Percentiles rank a stretch among this genome's conserved stretches.
Evolutionary conservation across 768 basidiomycete species (phyloP).

Genomic region (Nidularia pulvinata): DNA sequence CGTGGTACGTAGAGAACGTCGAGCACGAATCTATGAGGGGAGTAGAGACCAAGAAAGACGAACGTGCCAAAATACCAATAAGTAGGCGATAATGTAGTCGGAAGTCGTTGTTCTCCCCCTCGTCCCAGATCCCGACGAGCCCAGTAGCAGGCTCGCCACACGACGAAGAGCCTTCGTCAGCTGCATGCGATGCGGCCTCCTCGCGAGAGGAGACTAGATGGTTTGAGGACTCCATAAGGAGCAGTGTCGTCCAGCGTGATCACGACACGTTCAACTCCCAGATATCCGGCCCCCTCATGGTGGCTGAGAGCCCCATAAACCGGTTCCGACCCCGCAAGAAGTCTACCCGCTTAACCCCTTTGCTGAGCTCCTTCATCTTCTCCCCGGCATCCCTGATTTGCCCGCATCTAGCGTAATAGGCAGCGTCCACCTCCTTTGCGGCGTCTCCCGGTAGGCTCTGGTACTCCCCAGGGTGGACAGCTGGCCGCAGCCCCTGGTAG

Average conservation of each 20-base stretch:
- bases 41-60: background rate
- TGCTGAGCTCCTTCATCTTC: conserved; percentile 36
- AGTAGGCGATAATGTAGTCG: conserved; percentile 9
- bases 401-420: conserved; percentile 42
- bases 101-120: background rate
- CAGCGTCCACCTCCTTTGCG: conserved; percentile 32
- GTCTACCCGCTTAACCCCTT: conserved; percentile 58
- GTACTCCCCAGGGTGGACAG: conserved; percentile 46
- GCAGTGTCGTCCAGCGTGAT: too few species aligned
- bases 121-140: too few species aligned
- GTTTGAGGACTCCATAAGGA: too few species aligned
- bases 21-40: background rate
- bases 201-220: too few species aligned
- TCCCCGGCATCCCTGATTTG: conserved; percentile 24
- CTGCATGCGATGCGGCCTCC: too few species aligned
- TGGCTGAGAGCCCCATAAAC: conserved; percentile 49
- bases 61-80: conserved; percentile 2
- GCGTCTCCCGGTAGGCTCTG: conserved; percentile 26
- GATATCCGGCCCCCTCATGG: conserved; percentile 32
- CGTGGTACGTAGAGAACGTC: background rate
- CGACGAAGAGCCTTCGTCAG: too few species aligned
- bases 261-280: conserved; percentile 42
- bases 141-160: too few species aligned
- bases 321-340: conserved; percentile 44
- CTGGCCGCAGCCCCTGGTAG: conserved; percentile 42